Evolutionary conservation across 768 basidiomycete genomes (phyloP).

Genomic region (Russula compacta): DNA sequence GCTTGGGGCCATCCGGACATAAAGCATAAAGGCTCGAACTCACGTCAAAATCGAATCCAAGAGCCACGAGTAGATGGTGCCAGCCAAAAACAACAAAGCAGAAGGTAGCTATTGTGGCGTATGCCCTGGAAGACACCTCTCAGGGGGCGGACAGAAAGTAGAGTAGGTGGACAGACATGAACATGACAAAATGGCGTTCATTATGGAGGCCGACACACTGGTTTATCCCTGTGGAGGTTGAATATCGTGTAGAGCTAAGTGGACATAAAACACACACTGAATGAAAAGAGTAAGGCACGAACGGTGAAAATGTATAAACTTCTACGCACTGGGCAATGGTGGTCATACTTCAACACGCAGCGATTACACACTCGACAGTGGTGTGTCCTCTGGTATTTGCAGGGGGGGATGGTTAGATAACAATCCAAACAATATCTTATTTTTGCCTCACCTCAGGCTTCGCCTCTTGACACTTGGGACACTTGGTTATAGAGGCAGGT

Average conservation of each 20-base stretch:
- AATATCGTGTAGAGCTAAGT: neutral
- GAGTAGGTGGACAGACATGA: slow-evolving; percentile 52
- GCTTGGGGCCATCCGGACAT: neutral
- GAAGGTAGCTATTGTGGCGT: slow-evolving; percentile 66
- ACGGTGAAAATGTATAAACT: neutral
- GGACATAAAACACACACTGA: slow-evolving; percentile 11
- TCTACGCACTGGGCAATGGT: slow-evolving; percentile 82
- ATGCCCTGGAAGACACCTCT: slow-evolving; percentile 42
- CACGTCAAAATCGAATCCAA: slow-evolving; percentile 45
- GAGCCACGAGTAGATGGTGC: slow-evolving; percentile 42
- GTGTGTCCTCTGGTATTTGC: slow-evolving; percentile 61
- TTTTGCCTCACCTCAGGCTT: slow-evolving; percentile 12
- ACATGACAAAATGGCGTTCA: slow-evolving; percentile 91
- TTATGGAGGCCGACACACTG: slow-evolving; percentile 96
- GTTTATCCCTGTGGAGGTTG: slow-evolving; percentile 68
- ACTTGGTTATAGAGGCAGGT: slow-evolving; percentile 29
- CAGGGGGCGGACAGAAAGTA: neutral
- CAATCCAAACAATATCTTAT: neutral
- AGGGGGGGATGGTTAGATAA: neutral
- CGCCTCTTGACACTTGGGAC: slow-evolving; percentile 15
- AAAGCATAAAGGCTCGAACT: slow-evolving; percentile 4
- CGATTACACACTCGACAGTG: slow-evolving; percentile 88
- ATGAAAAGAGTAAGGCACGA: neutral
- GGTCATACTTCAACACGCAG: slow-evolving; percentile 86
- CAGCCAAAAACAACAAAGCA: slow-evolving; percentile 59